phyloP scores from a whole-genome alignment of 495 filamentous ascomycete species.

The Viridothelium virens region DNA sequence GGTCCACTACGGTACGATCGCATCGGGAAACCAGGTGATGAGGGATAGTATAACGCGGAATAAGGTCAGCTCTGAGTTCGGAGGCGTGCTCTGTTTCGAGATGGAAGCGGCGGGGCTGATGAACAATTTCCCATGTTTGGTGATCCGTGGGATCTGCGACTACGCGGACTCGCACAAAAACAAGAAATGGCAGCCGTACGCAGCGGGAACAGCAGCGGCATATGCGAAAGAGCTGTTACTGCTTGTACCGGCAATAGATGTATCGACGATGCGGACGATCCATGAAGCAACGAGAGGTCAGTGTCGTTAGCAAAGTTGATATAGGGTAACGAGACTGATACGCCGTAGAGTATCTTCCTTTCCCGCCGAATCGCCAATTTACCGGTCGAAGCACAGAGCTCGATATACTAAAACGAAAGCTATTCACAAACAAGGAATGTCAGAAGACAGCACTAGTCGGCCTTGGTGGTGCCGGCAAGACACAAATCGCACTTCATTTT shows the following conservation, averaged over 20 bases:
- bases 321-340: no score
- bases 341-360: background rate
- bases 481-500: slow-evolving; percentile 21
- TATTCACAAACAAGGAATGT: slow-evolving; percentile 14
- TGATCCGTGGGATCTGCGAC: slow-evolving; percentile 19
- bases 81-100: slow-evolving; percentile 24
- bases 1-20: slow-evolving; percentile 36
- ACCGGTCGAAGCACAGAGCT: slow-evolving; percentile 10
- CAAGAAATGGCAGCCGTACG: slow-evolving; percentile 26
- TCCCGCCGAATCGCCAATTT: background rate
- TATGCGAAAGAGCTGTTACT: slow-evolving; percentile 47
- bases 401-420: slow-evolving; percentile 13
- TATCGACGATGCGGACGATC: background rate
- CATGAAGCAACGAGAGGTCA: background rate
- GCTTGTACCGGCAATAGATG: background rate
- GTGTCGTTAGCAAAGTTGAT: background rate
- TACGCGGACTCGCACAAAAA: slow-evolving; percentile 31
- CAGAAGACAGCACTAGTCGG: slow-evolving; percentile 17
- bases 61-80: slow-evolving; percentile 5
- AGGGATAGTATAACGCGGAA: slow-evolving; percentile 24
- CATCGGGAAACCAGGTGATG: slow-evolving; percentile 35
- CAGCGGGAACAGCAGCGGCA: slow-evolving; percentile 26
- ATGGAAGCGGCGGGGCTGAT: slow-evolving; percentile 12
- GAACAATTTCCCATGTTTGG: slow-evolving; percentile 25
- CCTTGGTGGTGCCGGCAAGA: slow-evolving; percentile 24